Evolutionary conservation across 176 grass and related monocot species (phyloP).

Genomic region (Avena sativa): DNA sequence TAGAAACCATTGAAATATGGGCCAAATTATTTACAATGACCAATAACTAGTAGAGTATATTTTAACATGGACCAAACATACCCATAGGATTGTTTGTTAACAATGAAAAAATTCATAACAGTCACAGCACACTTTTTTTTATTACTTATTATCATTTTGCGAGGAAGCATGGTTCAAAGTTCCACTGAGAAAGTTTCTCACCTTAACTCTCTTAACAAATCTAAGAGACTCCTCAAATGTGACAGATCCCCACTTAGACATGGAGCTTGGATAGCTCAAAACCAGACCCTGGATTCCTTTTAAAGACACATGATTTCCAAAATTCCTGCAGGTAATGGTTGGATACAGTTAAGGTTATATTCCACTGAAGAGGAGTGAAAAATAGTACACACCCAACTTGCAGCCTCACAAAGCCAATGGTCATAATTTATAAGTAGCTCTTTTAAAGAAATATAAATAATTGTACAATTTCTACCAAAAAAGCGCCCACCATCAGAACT

Average conservation of each 20-base stretch:
- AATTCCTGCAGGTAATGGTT: constrained; percentile 48
- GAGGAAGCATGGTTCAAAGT: constrained; percentile 5
- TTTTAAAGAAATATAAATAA: constrained; percentile 17
- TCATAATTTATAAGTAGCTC: not conserved
- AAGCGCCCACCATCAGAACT: not conserved
- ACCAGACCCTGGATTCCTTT: constrained; percentile 34
- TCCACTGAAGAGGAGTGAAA: not conserved
- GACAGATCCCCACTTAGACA: constrained; percentile 56
- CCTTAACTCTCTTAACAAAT: constrained; percentile 76
- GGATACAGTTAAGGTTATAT: constrained; percentile 27
- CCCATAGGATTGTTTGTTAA: not conserved
- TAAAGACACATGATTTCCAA: constrained; percentile 45
- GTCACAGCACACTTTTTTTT: not conserved
- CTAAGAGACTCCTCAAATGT: constrained; percentile 73
- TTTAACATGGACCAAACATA: not conserved
- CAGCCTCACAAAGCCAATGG: not conserved
- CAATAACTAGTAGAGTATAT: not conserved
- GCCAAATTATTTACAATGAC: not conserved
- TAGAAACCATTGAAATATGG: not conserved
- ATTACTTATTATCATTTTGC: constrained; percentile 8
- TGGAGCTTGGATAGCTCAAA: constrained; percentile 37
- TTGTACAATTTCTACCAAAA: not conserved
- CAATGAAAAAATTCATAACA: not conserved
- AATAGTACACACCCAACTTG: constrained; percentile 25
- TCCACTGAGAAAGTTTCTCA: constrained; percentile 41